Conservation (phyloP, 352 stramenopile species). For the Plasmopara muralis region DNA sequence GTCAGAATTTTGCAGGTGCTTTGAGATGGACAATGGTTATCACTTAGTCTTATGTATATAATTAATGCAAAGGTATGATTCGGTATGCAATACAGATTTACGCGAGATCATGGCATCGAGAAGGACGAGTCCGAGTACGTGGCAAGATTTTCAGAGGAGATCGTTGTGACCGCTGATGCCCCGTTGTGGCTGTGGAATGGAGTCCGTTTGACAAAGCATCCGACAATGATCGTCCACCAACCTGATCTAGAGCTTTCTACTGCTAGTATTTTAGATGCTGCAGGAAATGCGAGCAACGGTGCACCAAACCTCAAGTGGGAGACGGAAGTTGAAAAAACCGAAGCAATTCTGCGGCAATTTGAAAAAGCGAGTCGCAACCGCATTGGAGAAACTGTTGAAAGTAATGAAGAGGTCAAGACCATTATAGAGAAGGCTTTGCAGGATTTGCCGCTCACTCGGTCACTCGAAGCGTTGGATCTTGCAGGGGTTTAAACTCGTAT, state of each 20-base stretch:
- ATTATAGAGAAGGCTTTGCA: slow-evolving; percentile 58
- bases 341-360: slow-evolving; percentile 75
- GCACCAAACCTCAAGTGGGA: slow-evolving; percentile 57
- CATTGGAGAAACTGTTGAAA: slow-evolving; percentile 42
- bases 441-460: slow-evolving; percentile 63
- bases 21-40: neutral
- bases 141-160: slow-evolving; percentile 73
- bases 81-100: slow-evolving; percentile 40
- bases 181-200: slow-evolving; percentile 84
- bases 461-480: slow-evolving; percentile 72
- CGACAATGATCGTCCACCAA: slow-evolving; percentile 83
- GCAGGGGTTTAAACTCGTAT: slow-evolving; percentile 41
- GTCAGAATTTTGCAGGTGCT: slow-evolving; percentile 71
- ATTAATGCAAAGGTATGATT: neutral
- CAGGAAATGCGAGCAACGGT: slow-evolving; percentile 28
- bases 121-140: slow-evolving; percentile 86
- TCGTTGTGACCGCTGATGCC: slow-evolving; percentile 65
- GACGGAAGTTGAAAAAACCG: slow-evolving; percentile 74
- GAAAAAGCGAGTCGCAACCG: slow-evolving; percentile 70
- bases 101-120: slow-evolving; percentile 77
- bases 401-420: slow-evolving; percentile 48
- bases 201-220: slow-evolving; percentile 74
- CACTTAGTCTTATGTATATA: neutral
- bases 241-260: slow-evolving; percentile 49
- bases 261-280: slow-evolving; percentile 28